Conservation (phyloP, 2,329 filamentous ascomycete species). For the Helicocarpus griseus region DNA sequence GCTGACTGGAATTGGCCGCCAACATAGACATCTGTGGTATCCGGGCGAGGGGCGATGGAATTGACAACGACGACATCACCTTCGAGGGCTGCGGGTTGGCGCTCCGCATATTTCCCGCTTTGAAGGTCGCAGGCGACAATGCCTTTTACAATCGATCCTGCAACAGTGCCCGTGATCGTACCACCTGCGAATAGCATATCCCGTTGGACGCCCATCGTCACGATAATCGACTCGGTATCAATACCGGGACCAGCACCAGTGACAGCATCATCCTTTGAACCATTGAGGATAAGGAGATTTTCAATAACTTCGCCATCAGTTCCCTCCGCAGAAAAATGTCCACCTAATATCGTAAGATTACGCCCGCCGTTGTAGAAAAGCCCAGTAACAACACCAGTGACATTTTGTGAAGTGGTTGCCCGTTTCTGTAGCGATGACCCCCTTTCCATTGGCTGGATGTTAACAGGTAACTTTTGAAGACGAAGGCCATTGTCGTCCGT, state of each 20-base stretch:
- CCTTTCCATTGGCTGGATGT: constrained; percentile 31
- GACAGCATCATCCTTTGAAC: constrained; percentile 55
- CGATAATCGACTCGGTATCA: constrained; percentile 62
- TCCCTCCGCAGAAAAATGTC: constrained; percentile 67
- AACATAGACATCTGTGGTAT: constrained; percentile 67
- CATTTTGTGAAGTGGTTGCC: constrained; percentile 23
- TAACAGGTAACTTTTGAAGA: constrained; percentile 38
- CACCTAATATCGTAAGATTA: constrained; percentile 81
- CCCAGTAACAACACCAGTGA: constrained; percentile 24
- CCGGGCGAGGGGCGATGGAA: constrained; percentile 62
- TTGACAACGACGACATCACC: constrained; percentile 65
- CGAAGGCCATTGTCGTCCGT: constrained; percentile 26
- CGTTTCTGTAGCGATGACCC: constrained; percentile 16
- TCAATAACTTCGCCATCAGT: constrained; percentile 61
- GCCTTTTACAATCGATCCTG: constrained; percentile 55
- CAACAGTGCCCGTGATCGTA: constrained; percentile 60
- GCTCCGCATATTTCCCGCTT: constrained; percentile 49
- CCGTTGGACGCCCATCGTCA: constrained; percentile 57
- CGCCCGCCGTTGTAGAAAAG: constrained; percentile 12
- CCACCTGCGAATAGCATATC: constrained; percentile 75
- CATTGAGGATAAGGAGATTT: constrained; percentile 77
- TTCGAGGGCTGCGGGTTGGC: constrained; percentile 65
- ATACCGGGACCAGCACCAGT: constrained; percentile 55
- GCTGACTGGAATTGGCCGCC: constrained; percentile 77
- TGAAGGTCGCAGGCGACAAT: constrained; percentile 71